These are phyloP conservation scores for Fulvia fulva DNA, from an alignment of 2,329 filamentous ascomycete genomes.

Conservation along the genomic window DNA sequence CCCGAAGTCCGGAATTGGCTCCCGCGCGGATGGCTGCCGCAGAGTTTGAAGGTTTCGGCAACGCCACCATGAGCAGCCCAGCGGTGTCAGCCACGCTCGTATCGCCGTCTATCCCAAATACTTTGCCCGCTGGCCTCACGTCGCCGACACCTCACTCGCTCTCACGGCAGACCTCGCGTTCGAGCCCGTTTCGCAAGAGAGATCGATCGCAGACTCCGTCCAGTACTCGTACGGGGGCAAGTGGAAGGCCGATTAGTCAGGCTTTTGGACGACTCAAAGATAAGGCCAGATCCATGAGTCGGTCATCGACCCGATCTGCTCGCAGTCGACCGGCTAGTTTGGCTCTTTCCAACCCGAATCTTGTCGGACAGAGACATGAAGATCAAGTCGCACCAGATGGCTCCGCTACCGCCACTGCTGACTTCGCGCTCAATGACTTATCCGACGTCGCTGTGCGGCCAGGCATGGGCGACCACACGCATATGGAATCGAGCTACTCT, in stretches of 20 bases:
- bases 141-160: not conserved
- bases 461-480: not conserved
- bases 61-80: not conserved
- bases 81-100: not conserved
- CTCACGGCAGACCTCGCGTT: constrained; percentile 1
- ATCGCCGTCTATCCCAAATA: not conserved
- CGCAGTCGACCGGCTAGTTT: constrained; percentile 18
- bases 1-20: constrained; percentile 1
- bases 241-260: constrained; percentile 15
- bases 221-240: not conserved
- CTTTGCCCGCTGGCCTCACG: not conserved
- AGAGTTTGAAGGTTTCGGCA: not conserved
- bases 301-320: not conserved
- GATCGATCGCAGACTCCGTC: constrained; percentile 4
- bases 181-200: constrained; percentile 6
- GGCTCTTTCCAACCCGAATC: constrained; percentile 9
- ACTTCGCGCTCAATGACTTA: constrained; percentile 13
- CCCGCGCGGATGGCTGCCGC: not conserved
- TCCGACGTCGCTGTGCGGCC: constrained; percentile 14
- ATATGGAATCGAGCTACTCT: not conserved
- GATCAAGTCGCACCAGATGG: not conserved
- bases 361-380: constrained; percentile 6
- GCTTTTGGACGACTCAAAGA: constrained; percentile 16
- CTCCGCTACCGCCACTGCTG: not conserved
- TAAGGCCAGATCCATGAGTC: constrained; percentile 14